Percentiles rank a stretch among this genome's conserved stretches.
phyloP scores from a whole-genome alignment of 2,329 filamentous ascomycete species.

The Thermoascus crustaceus region DNA sequence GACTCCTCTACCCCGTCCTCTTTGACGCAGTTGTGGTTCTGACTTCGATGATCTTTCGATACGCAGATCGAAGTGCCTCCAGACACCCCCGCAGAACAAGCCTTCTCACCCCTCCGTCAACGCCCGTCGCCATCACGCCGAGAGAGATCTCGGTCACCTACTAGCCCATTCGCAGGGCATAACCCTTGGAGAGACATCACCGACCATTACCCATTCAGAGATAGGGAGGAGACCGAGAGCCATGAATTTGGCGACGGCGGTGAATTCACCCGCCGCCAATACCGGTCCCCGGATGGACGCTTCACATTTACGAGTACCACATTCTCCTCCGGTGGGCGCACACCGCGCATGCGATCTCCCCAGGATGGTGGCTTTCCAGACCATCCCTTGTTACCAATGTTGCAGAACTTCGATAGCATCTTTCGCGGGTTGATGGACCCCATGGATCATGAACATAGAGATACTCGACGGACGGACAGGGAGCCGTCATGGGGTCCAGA shows the following conservation, averaged over 20 bases:
- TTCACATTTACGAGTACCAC: constrained; percentile 33
- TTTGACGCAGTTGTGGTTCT: constrained; percentile 3
- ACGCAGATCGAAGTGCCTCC: constrained; percentile 26
- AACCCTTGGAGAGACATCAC: constrained; percentile 40
- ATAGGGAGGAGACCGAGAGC: constrained; percentile 40
- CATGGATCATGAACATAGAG: constrained; percentile 9
- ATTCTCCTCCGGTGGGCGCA: constrained; percentile 13
- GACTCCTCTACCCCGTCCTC: constrained; percentile 4
- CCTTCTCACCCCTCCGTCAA: constrained; percentile 14
- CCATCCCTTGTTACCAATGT: constrained; percentile 23
- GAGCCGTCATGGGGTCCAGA: too few species aligned
- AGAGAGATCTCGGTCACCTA: constrained; percentile 12
- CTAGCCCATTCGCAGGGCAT: constrained; percentile 34
- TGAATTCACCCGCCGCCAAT: constrained; percentile 29
- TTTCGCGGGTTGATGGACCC: constrained; percentile 38
- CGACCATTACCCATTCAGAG: constrained; percentile 41
- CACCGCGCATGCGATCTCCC: constrained; percentile 13
- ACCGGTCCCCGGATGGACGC: constrained; percentile 40
- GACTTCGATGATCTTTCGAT: constrained; percentile 5
- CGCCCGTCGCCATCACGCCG: constrained; percentile 20
- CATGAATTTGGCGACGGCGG: constrained; percentile 14
- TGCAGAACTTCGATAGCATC: constrained; percentile 37
- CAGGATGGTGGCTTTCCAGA: constrained; percentile 8
- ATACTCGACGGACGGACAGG: too few species aligned
- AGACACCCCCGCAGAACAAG: constrained; percentile 13